These are phyloP conservation scores for Nemophila menziesii DNA, from an alignment of 257 asterid species.

Conservation along the genomic window DNA sequence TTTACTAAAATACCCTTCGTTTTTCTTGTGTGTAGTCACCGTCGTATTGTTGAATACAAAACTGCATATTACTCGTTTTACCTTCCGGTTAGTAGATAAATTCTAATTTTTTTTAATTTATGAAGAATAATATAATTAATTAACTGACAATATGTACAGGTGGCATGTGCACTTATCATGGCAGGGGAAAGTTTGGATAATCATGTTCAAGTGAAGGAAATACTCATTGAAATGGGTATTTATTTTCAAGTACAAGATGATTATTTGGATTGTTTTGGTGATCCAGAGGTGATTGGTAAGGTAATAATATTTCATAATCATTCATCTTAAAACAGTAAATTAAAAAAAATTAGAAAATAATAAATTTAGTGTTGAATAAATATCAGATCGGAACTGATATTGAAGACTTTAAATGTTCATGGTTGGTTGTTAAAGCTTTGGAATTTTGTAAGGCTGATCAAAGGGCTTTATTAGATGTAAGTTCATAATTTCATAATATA, in stretches of 20 bases:
- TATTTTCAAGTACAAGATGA: conserved; percentile 90
- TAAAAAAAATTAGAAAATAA: neutral
- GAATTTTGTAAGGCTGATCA: conserved; percentile 23
- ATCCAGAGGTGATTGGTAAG: conserved; percentile 32
- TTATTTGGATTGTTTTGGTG: conserved; percentile 35
- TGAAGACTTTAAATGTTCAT: conserved; percentile 34
- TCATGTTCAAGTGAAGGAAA: conserved; percentile 52
- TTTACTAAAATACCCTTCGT: neutral
- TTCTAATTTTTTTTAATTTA: neutral
- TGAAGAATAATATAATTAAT: too few relatives aligned
- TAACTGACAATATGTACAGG: too few relatives aligned
- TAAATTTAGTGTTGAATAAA: conserved; percentile 5
- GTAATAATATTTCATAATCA: conserved; percentile 5
- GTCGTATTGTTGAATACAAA: conserved; percentile 85
- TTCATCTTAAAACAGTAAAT: neutral
- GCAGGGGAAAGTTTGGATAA: conserved; percentile 79
- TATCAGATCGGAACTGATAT: conserved; percentile 34
- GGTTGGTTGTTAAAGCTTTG: conserved; percentile 31
- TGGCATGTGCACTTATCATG: conserved; percentile 93
- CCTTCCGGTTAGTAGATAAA: conserved; percentile 77
- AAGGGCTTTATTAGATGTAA: conserved; percentile 21
- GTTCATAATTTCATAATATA: neutral
- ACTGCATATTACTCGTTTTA: conserved; percentile 94
- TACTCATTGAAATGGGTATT: conserved; percentile 82
- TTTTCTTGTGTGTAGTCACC: conserved; percentile 53